Percentiles rank a stretch among this genome's conserved stretches.
These are phyloP conservation scores for Clavispora carvajalis DNA, from an alignment of 805 yeast species.

Conservation along the genomic window DNA sequence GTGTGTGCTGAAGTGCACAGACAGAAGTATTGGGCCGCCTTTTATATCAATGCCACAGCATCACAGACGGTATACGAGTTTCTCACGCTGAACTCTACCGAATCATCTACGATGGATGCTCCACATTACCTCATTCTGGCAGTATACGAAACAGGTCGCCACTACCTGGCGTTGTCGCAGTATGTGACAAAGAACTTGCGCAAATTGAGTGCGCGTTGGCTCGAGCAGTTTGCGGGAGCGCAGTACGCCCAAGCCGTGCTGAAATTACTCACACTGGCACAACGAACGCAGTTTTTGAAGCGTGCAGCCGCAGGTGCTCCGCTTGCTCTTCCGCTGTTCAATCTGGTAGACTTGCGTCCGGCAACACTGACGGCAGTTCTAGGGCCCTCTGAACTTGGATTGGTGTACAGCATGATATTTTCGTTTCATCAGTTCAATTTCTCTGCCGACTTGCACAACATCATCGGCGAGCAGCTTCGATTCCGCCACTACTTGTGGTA, in stretches of 20 bases:
- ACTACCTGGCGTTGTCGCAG: conserved; percentile 26
- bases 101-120: conserved; percentile 13
- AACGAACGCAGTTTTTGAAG: conserved; percentile 8
- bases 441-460: conserved; percentile 20
- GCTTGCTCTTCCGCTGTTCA: conserved; percentile 19
- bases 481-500: conserved; percentile 23
- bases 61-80: conserved; percentile 19
- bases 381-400: conserved; percentile 31
- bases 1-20: conserved; percentile 19
- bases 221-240: conserved; percentile 15
- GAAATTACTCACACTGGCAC: conserved; percentile 10
- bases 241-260: conserved; percentile 16
- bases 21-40: conserved; percentile 27
- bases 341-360: conserved; percentile 19
- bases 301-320: conserved; percentile 12
- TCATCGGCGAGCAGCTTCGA: conserved; percentile 17
- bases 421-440: conserved; percentile 33
- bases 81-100: conserved; percentile 7
- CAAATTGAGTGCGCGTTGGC: conserved; percentile 18
- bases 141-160: conserved; percentile 25
- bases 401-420: conserved; percentile 28
- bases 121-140: conserved; percentile 16
- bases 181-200: conserved; percentile 28
- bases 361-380: conserved; percentile 17
- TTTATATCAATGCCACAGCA: conserved; percentile 22